Conservation (phyloP, 768 basidiomycete genomes). For the Mycena maculata region DNA sequence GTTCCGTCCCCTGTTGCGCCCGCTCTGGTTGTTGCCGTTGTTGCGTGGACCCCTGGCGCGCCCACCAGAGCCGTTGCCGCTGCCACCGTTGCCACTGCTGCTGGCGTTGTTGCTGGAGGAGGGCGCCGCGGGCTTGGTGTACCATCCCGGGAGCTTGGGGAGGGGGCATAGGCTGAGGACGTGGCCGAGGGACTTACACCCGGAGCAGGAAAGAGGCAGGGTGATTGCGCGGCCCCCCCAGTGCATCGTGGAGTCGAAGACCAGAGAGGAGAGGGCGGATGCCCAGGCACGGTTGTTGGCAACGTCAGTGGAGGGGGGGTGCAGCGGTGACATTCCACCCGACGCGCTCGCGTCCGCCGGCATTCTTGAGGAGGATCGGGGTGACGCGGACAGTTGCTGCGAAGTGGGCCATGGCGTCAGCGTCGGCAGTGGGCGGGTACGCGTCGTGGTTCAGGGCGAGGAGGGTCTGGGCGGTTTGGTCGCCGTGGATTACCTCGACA, state of each 20-base stretch:
- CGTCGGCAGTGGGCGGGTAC: background rate
- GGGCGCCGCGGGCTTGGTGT: background rate
- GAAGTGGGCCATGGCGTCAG: constrained; percentile 2
- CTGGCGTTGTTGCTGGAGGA: background rate
- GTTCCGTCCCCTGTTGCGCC: background rate
- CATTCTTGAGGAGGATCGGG: background rate
- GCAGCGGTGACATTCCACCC: background rate
- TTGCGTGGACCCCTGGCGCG: background rate
- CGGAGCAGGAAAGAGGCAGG: background rate
- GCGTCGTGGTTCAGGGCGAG: background rate
- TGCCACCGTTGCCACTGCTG: background rate
- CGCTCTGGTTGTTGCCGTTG: background rate
- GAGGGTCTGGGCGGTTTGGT: background rate
- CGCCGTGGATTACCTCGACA: background rate
- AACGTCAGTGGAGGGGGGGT: background rate
- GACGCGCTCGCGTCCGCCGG: background rate
- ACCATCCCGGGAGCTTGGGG: background rate
- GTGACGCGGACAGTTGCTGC: background rate
- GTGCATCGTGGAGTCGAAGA: background rate
- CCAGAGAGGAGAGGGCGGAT: background rate
- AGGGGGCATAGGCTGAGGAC: background rate
- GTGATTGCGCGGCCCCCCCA: background rate
- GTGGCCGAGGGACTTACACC: background rate
- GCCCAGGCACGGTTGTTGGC: background rate
- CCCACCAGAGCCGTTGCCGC: background rate